phyloP scores from a whole-genome alignment of 225 moss, liverwort and hornwort genomes.

The Rhytidiadelphus loreus region DNA sequence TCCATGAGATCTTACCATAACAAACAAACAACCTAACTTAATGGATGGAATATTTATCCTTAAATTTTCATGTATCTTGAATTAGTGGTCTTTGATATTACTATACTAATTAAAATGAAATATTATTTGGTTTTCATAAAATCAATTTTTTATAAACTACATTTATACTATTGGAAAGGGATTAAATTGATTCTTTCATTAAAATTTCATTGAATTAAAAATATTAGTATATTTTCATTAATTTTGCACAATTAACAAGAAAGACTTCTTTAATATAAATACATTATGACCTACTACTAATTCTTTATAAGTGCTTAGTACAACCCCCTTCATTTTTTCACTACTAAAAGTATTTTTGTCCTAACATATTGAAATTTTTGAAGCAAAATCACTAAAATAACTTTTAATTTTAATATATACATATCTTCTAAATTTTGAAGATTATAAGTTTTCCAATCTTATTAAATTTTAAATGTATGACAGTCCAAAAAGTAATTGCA shows the following conservation, averaged over 20 bases:
- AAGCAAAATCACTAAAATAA: neutral
- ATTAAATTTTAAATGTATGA: neutral
- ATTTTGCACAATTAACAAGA: neutral
- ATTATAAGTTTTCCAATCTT: too few relatives aligned
- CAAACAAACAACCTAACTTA: too few relatives aligned
- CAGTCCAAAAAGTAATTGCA: neutral
- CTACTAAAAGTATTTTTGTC: neutral
- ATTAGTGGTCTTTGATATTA: neutral
- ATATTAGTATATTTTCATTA: neutral
- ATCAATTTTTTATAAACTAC: neutral
- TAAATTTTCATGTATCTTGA: neutral
- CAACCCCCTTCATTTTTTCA: neutral
- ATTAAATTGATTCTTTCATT: neutral
- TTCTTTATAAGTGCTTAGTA: neutral
- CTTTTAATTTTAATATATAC: neutral
- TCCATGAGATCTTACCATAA: too few relatives aligned
- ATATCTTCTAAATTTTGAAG: neutral
- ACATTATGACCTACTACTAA: neutral
- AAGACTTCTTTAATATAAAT: neutral
- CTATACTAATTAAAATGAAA: accelerated
- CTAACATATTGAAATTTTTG: neutral
- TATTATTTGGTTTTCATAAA: neutral
- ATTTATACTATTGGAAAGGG: accelerated
- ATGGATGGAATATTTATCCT: neutral
- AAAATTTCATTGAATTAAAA: neutral